Evolutionary conservation across 352 stramenopile species (phyloP), one percentile per base, ranked within the genome.

Genomic region (Halophytophthora polymorphica): DNA sequence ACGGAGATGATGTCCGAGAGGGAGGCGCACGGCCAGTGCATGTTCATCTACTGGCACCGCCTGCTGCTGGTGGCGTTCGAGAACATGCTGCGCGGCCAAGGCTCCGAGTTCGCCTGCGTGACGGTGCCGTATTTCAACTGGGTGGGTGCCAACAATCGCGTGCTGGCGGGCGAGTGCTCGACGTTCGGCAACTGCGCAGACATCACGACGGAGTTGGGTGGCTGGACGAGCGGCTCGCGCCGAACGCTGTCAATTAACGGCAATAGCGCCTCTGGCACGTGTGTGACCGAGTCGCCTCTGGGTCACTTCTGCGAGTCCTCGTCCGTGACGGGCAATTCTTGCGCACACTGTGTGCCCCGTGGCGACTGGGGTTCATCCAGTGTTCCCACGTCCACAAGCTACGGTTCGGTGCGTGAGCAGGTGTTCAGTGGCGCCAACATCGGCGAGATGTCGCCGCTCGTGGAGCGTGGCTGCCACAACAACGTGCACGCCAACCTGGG

Each of bases 11-110:
- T 64, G 43, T 70, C 63, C 19, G 53, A 66, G 28, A 38, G n/a
- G n/a, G 50, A 72, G 37, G 66, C 63, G 21, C 63, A 77, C 35
- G 28, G 56, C 11, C 56, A 69, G 58, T 81, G 71, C 49, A 79
- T 83, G 63, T 86, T 86, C 54, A 57, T 86, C 33, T 83, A 80
- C 57, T 88, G 77, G 77, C 73, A 86, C 47, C 71, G 73, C 5
- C 38, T 66, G 15, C 69, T 84, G 23, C 56, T 88, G 8, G 11
- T 64, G 1, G 70, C 35, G n/a, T 88, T 76, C 47, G 77, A 88
- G 52, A 88, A 86, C 61, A 84, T 88, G 71, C 56, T 88, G n/a
- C 77, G 77, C 21, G 56, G 36, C 3, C 61, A 77, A 23, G 68
- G 57, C 17, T 1, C 41, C 0, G 18, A 58, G 31, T 88, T 61